Evolutionary conservation across 768 basidiomycete species (phyloP), one percentile per base, ranked within the genome.

Genomic region (Serendipita sp.): DNA sequence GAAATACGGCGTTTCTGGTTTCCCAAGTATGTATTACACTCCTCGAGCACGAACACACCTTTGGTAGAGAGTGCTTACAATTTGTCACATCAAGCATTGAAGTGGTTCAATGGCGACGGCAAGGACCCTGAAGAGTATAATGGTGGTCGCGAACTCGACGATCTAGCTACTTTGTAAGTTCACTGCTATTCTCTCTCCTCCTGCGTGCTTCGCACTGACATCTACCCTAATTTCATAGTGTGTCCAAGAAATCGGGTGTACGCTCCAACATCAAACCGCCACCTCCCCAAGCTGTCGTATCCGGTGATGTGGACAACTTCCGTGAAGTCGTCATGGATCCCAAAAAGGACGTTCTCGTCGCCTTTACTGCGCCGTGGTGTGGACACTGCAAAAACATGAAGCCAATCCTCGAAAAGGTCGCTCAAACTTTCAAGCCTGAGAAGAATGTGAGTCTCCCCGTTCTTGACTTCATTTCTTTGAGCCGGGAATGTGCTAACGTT

Each of bases 351-450:
- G 89, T 91, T 48, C 77, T 97, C 27, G 90, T 95, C 52, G 78
- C 87, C 0, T 91, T 88, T 76, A 91, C 86, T 65, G 88, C 80
- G 72, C 83, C 83, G 44, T 87, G 89, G 91, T 94, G 94, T 68
- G 91, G 92, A 34, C 93, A 98, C 78, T 97, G 95, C 82, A 97
- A 97, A 77, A 80, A 66, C 67, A 73, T 96, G 73, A 94, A 94
- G 74, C 92, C 93, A 18, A 78, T 79, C 36, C 93, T 88, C 70
- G 92, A 94, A 72, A 80, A 88, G 72, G 87, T 93, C 46, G 92
- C 92, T 36, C 74, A 75, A 62, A 82, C 83, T 64, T 97, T 96
- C 79, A 79, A 83, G 66, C 71, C 81, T 34, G 95, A 97, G 73
- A 76, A 78, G 63, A 79, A 87, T 70, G 89, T 91, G 72, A 66